Evolutionary conservation across 768 basidiomycete species (phyloP), one percentile per base, ranked within the genome.

Genomic region (Kwoniella botswanensis): DNA sequence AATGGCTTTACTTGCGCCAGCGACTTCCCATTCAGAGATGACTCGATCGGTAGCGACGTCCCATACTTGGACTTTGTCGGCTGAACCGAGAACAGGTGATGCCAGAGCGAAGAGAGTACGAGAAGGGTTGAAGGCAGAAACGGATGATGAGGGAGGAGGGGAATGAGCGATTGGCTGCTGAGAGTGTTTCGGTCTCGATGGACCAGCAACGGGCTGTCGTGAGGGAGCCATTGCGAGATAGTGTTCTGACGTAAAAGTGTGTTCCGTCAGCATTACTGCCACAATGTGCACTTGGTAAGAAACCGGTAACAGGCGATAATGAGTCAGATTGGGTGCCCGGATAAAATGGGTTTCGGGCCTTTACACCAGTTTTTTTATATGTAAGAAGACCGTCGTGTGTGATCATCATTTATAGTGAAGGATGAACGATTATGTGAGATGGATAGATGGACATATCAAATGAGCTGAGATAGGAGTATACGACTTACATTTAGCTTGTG

Each of bases 311-410:
- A 54, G 61, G n/a, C 11, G 15, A 26, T 18, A 13, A 26, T 43
- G 68, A 73, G 62, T 81, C 80, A 81, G 80, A 81, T 81, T 74
- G 80, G 80, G 55, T 81, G 80, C 78, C 80, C 80, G 80, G 69
- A 63, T 35, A 66, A 74, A 79, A 77, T 79, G 74, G 80, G 80
- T 74, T 67, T 67, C 78, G 78, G 80, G 78, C 78, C 70, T 79
- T 77, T 81, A 78, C 78, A 79, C 73, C 80, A 79, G 70, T 29
- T 62, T 74, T 63, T 69, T 55, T 70, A 64, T 72, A 66, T 72
- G 74, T 81, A 74, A 79, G 80, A 71, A 81, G 80, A 81, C 80
- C 80, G 80, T 81, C 80, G 80, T 81, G 80, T 74, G 73, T 65
- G 71, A 81, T 81, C 80, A 79, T 81, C 80, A 79, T 70, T 73